These are phyloP conservation scores for Backusella morwellensis DNA, from an alignment of 192 early-diverging fungal species.

Conservation along the genomic window DNA sequence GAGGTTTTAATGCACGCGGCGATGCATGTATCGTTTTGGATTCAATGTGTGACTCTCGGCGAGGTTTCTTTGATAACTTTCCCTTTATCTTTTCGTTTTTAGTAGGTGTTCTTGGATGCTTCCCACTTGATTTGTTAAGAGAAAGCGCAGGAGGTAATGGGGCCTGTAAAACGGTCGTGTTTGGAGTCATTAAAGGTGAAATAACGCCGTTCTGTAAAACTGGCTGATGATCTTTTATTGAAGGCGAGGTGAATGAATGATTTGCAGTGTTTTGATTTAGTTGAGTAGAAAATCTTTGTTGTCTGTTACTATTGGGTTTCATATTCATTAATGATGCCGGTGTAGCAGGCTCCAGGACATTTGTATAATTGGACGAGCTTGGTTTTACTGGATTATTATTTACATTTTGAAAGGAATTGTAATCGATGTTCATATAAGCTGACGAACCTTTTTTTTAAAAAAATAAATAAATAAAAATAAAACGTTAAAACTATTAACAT, in stretches of 20 bases:
- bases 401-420: background rate
- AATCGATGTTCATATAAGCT: background rate
- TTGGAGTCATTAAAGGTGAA: slow-evolving; percentile 1
- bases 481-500: background rate
- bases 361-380: background rate
- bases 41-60: slow-evolving; percentile 2
- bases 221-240: background rate
- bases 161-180: background rate
- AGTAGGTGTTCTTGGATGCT: background rate
- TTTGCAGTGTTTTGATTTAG: background rate
- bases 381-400: background rate
- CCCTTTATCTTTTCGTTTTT: background rate
- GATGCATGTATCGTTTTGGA: slow-evolving; percentile 14
- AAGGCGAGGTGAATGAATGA: background rate
- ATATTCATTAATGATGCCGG: slow-evolving; percentile 34
- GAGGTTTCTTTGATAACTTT: slow-evolving; percentile 1
- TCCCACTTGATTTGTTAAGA: background rate
- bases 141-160: background rate
- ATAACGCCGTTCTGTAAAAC: background rate
- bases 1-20: slow-evolving; percentile 30
- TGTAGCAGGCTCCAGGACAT: slow-evolving; percentile 15
- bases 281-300: background rate
- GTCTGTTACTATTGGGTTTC: background rate
- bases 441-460: background rate
- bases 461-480: background rate